Conservation (phyloP, 192 early-diverging fungal genomes). For the Coemansia sp. region DNA sequence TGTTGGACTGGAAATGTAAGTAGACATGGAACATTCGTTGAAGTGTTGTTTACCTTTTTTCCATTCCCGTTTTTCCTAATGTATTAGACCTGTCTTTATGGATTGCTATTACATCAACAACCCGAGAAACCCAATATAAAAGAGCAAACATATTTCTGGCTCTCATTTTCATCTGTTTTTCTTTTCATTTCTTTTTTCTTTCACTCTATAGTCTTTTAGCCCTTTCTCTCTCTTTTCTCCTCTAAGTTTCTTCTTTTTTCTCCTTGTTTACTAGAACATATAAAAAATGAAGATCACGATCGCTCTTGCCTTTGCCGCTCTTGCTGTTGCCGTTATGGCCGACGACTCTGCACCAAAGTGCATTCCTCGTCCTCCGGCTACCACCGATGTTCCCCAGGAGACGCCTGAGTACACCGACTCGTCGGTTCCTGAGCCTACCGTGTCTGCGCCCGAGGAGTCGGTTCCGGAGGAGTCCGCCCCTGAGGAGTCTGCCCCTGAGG, state of each 20-base stretch:
- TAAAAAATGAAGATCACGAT: conserved; percentile 29
- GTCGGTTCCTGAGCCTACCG: conserved; percentile 1
- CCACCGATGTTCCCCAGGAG: conserved; percentile 3
- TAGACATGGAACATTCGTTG: too few species aligned
- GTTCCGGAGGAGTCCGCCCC: neutral
- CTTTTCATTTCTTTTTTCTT: neutral
- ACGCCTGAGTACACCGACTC: conserved; percentile 8
- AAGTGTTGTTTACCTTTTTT: too few species aligned
- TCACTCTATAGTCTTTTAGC: neutral
- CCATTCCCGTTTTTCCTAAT: too few species aligned
- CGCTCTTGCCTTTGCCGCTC: conserved; percentile 18
- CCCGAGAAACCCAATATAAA: neutral
- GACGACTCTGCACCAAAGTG: conserved; percentile 23
- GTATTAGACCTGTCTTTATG: too few species aligned
- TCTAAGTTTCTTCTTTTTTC: neutral
- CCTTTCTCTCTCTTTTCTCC: conserved; percentile 7
- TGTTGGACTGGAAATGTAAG: too few species aligned
- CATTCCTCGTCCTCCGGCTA: conserved; percentile 39
- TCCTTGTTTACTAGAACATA: neutral
- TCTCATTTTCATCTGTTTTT: conserved; percentile 2
- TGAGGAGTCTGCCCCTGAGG: conserved; percentile 1
- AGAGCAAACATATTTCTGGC: neutral
- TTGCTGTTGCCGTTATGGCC: conserved; percentile 32
- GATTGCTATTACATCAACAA: too few species aligned
- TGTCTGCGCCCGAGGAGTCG: neutral